Evolutionary conservation across 1,284 basidiomycete genomes (phyloP).

Genomic region (Naganishia sp.): DNA sequence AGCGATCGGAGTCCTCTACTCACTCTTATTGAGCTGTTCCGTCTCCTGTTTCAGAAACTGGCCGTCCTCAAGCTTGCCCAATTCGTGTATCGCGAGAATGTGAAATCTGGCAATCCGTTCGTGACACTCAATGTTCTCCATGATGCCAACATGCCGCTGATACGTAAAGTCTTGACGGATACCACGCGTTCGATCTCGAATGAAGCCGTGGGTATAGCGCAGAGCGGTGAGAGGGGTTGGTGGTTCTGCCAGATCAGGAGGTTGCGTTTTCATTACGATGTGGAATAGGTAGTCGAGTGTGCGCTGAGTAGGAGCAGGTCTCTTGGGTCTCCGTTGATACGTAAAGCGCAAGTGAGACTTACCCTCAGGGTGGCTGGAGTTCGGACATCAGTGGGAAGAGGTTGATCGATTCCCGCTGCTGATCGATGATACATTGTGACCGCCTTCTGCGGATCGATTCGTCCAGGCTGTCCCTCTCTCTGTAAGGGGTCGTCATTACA

Average conservation of each 20-base stretch:
- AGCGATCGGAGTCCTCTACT: slow-evolving; percentile 42
- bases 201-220: slow-evolving; percentile 73
- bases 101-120: slow-evolving; percentile 93
- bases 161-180: slow-evolving; percentile 94
- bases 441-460: slow-evolving; percentile 79
- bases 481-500: background rate
- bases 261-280: slow-evolving; percentile 64
- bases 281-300: slow-evolving; percentile 93
- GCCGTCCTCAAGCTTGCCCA: slow-evolving; percentile 55
- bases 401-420: slow-evolving; percentile 78
- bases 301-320: slow-evolving; percentile 55
- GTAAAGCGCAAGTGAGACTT: slow-evolving; percentile 38
- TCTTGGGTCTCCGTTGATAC: slow-evolving; percentile 9
- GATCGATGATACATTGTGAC: slow-evolving; percentile 95
- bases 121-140: slow-evolving; percentile 81
- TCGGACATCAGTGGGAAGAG: slow-evolving; percentile 85
- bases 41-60: slow-evolving; percentile 77
- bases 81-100: slow-evolving; percentile 79
- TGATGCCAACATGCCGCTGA: slow-evolving; percentile 74
- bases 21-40: slow-evolving; percentile 86
- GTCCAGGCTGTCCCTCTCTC: slow-evolving; percentile 48
- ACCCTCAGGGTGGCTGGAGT: slow-evolving; percentile 82
- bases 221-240: slow-evolving; percentile 58
- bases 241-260: slow-evolving; percentile 36
- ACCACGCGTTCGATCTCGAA: slow-evolving; percentile 87